phyloP scores from a whole-genome alignment of 1,284 basidiomycete genomes.

The Ustilago sp. region DNA sequence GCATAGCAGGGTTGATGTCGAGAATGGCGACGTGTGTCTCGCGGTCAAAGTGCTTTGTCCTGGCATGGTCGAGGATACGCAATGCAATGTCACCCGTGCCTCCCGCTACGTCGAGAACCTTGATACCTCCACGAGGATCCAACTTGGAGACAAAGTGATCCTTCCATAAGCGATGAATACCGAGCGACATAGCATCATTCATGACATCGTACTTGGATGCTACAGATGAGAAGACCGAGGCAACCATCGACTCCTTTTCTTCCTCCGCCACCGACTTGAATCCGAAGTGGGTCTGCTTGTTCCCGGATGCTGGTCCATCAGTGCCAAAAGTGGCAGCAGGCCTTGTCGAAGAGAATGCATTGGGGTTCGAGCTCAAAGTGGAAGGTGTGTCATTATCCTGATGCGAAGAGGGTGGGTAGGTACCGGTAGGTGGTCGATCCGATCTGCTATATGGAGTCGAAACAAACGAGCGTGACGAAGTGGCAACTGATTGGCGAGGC shows the following conservation, averaged over 20 bases:
- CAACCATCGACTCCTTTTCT: conserved; percentile 79
- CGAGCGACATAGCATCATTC: conserved; percentile 98
- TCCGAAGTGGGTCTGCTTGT: conserved; percentile 81
- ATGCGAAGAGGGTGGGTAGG: conserved; percentile 57
- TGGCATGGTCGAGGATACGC: conserved; percentile 89
- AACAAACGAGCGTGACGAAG: conserved; percentile 40
- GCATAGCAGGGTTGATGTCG: conserved; percentile 96
- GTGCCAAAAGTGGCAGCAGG: conserved; percentile 19
- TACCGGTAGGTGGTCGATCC: conserved; percentile 35
- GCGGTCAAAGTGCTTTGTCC: conserved; percentile 78
- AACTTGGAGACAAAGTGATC: conserved; percentile 85
- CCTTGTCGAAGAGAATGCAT: conserved; percentile 19
- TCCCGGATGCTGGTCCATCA: conserved; percentile 33
- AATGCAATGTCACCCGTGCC: conserved; percentile 97
- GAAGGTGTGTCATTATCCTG: conserved; percentile 21
- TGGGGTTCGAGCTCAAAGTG: conserved; percentile 5
- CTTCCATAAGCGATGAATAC: conserved; percentile 97
- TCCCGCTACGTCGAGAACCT: conserved; percentile 94
- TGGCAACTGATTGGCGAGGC: conserved; percentile 34
- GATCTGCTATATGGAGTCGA: conserved; percentile 43
- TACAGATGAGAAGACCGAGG: conserved; percentile 93
- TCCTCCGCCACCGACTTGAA: conserved; percentile 86
- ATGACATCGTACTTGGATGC: conserved; percentile 96
- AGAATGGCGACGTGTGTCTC: conserved; percentile 87
- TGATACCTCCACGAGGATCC: conserved; percentile 76